phyloP scores from a whole-genome alignment of 441 rosid species.

The California macrophylla region DNA sequence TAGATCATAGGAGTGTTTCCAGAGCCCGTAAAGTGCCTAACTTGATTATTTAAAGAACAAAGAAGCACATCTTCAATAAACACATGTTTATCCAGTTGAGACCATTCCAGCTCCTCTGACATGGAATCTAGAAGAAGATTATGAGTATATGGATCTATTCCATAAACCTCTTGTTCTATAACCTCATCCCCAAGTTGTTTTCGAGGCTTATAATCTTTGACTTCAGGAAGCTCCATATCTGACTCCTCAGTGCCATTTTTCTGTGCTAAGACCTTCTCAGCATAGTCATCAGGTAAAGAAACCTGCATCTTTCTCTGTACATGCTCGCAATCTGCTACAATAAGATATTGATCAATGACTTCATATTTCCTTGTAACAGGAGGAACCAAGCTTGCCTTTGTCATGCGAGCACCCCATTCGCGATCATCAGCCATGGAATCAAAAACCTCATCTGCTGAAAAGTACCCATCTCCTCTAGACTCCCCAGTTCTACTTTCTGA shows the following conservation, averaged over 20 bases:
- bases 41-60: constrained; percentile 73
- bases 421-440: constrained; percentile 75
- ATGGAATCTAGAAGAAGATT: constrained; percentile 96
- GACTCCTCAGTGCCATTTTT: constrained; percentile 81
- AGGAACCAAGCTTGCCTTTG: constrained; percentile 94
- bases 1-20: constrained; percentile 90
- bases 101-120: constrained; percentile 87
- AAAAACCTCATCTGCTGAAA: constrained; percentile 45
- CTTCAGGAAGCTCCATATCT: constrained; percentile 99
- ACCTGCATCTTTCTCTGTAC: constrained; percentile 85
- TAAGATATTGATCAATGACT: constrained; percentile 67
- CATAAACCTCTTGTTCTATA: constrained; percentile 97
- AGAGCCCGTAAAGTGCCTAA: constrained; percentile 72
- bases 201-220: constrained; percentile 89
- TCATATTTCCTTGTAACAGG: constrained; percentile 98
- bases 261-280: constrained; percentile 87
- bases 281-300: constrained; percentile 89
- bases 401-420: constrained; percentile 99
- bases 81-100: constrained; percentile 62
- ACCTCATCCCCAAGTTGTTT: constrained; percentile 86
- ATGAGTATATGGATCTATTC: constrained; percentile 95
- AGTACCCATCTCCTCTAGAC: constrained; percentile 51
- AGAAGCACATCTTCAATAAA: constrained; percentile 87
- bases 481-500: constrained; percentile 51
- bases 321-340: constrained; percentile 88